Evolutionary conservation across 768 basidiomycete genomes (phyloP).

Genomic region (Cyclocybe aegerita): DNA sequence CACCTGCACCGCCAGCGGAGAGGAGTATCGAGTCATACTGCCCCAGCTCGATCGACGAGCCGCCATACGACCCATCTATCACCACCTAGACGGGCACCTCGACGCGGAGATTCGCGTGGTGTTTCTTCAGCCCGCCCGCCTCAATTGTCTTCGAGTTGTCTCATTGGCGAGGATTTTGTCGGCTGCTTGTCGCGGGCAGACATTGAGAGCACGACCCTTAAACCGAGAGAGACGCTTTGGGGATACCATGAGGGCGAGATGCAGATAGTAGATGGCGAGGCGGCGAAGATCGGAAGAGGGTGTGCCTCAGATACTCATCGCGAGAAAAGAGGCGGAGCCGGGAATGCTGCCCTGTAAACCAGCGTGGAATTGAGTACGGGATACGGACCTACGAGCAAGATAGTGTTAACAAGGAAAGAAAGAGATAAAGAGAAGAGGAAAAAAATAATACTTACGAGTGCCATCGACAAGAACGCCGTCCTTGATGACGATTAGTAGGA

Average conservation of each 20-base stretch:
- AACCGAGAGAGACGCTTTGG: slow-evolving; percentile 61
- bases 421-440: slow-evolving; percentile 30
- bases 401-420: slow-evolving; percentile 25
- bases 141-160: too few relatives aligned
- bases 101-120: neutral
- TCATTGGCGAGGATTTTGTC: slow-evolving; percentile 20
- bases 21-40: slow-evolving; percentile 71
- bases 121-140: slow-evolving; percentile 6
- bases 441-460: slow-evolving; percentile 50
- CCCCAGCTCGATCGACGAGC: slow-evolving; percentile 70
- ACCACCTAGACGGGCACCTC: slow-evolving; percentile 61
- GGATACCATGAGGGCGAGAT: slow-evolving; percentile 24
- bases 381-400: slow-evolving; percentile 48
- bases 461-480: too few relatives aligned
- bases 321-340: slow-evolving; percentile 60
- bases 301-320: slow-evolving; percentile 78
- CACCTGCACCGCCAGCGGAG: slow-evolving; percentile 82
- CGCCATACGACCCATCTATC: slow-evolving; percentile 89
- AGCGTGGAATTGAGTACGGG: slow-evolving; percentile 58
- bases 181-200: slow-evolving; percentile 40
- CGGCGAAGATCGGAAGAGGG: slow-evolving; percentile 74
- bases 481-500: slow-evolving; percentile 79
- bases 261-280: slow-evolving; percentile 55
- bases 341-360: slow-evolving; percentile 79
- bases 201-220: slow-evolving; percentile 62